phyloP scores from a whole-genome alignment of 305 asterid species.

The Rubia peregrina region DNA sequence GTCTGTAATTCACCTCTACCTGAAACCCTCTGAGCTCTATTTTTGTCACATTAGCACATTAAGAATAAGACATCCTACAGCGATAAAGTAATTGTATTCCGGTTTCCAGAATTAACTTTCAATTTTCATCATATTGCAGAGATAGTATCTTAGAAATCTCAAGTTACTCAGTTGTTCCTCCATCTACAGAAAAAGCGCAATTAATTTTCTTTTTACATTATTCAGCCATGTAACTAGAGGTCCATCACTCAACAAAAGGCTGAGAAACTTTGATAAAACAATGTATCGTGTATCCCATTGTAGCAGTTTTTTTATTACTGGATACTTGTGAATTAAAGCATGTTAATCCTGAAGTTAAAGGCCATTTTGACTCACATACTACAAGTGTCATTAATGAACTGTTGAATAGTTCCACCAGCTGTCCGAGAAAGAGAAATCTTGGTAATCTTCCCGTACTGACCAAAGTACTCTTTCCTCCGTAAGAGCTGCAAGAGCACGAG shows the following conservation, averaged over 20 bases:
- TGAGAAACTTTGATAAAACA: background rate
- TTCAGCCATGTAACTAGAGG: background rate
- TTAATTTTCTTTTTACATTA: background rate
- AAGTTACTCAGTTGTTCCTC: background rate
- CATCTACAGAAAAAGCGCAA: background rate
- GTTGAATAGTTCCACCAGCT: slow-evolving; percentile 90
- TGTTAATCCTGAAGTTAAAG: slow-evolving; percentile 12
- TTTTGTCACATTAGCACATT: background rate
- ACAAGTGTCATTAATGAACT: slow-evolving; percentile 77
- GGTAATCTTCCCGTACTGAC: slow-evolving; percentile 88
- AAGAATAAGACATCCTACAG: slow-evolving; percentile 1
- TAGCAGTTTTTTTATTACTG: background rate
- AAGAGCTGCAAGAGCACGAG: slow-evolving; percentile 49
- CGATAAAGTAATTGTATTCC: background rate
- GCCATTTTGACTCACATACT: slow-evolving; percentile 66
- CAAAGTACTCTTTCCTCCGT: slow-evolving; percentile 78
- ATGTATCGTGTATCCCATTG: background rate
- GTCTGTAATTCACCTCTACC: background rate
- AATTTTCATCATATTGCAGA: background rate
- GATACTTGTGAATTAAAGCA: background rate
- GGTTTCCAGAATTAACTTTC: background rate
- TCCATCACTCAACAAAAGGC: background rate
- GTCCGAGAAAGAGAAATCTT: slow-evolving; percentile 92
- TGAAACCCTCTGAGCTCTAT: background rate
- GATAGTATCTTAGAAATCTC: background rate